Base-by-base conservation (phyloP, 805 yeast genomes). In the Sugiyamaella americana region DNA sequence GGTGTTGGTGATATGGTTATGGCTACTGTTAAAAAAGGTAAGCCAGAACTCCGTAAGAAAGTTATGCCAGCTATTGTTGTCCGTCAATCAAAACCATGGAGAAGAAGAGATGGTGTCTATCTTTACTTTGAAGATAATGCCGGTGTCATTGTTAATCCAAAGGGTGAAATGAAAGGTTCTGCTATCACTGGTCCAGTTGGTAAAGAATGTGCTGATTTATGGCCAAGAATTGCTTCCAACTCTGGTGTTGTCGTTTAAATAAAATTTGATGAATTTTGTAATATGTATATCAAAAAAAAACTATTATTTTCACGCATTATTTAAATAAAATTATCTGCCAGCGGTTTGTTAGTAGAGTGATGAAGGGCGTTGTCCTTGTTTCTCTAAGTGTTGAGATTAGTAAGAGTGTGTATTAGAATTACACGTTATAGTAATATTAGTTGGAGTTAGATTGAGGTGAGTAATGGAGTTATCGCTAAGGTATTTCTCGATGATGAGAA, bases 111-210 rank as follows among this genome's bases (percentile, higher is more conserved):
- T 71, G 99, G 99, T 85, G 85, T 88, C 66, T 93, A 74, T 89
- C 87, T 93, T 75, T 93, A 93, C 87, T 93, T 93, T 67, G 99
- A 93, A 83, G 99, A 93, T 79, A 93, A 93, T 71, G 99, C 99
- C 61, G 98, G 98, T 84, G 99, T 94, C 75, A 93, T 93, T 71
- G 98, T 93, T 74, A 93, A 93, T 80, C 98, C 99, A 72, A 93
- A 93, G 93, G 99, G 99, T 82, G 99, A 93, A 79, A 93, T 94
- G 98, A 93, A 93, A 83, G 99, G 99, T 78, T 94, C 98, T 64
- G 99, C 98, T 70, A 93, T 93, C 74, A 94, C 99, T 70, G 99
- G 99, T 76, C 99, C 99, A 70, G 99, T 93, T 71, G 98, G 97
- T 75, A 93, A 93, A 80, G 99, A 93, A 82, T 94, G 98, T 82